phyloP scores from a whole-genome alignment of 169 alveolate genomes.

The Eimeria maxima region DNA sequence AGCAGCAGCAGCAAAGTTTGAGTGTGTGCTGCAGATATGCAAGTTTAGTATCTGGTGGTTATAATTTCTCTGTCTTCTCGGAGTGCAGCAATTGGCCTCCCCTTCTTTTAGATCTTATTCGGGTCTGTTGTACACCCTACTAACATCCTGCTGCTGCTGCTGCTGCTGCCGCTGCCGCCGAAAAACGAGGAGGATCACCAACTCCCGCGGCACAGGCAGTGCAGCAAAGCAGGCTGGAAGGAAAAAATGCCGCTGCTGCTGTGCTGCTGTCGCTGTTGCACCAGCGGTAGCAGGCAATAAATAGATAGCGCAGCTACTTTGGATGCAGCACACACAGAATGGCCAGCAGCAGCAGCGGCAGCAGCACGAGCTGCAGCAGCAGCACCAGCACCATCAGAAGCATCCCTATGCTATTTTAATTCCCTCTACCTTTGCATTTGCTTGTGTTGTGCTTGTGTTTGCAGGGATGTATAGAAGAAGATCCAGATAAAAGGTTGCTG shows the following conservation, averaged over 20 bases:
- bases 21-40: conserved; percentile 29
- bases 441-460: not conserved
- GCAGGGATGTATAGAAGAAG: conserved; percentile 63
- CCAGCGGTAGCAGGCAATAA: no score
- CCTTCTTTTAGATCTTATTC: conserved; percentile 41
- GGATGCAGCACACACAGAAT: no score
- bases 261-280: not conserved
- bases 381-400: conserved; percentile 7
- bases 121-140: conserved; percentile 1
- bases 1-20: no score
- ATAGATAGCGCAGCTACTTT: no score
- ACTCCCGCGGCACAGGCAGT: not conserved
- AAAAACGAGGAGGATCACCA: not conserved
- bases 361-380: conserved; percentile 21
- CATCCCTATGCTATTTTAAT: not conserved
- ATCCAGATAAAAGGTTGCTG: conserved; percentile 35
- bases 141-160: no score
- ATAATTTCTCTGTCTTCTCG: conserved; percentile 21
- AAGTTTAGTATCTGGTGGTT: not conserved
- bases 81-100: conserved; percentile 72
- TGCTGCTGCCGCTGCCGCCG: no score
- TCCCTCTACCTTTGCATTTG: not conserved
- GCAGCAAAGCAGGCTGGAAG: no score
- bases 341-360: not conserved
- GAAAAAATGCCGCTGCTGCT: no score